Conservation (phyloP, 78 protist genomes). For the Planoprotostelium fungivorum region DNA sequence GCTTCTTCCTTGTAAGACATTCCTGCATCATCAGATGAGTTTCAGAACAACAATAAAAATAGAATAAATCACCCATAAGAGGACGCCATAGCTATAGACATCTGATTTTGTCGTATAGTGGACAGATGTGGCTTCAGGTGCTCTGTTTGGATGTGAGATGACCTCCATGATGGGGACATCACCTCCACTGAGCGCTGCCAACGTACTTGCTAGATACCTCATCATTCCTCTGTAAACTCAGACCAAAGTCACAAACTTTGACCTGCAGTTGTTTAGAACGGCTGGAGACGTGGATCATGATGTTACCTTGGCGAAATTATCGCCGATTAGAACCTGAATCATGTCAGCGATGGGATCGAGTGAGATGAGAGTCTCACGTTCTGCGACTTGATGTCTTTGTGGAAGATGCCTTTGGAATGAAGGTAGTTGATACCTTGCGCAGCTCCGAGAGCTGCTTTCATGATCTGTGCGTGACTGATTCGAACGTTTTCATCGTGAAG, state of each 20-base stretch:
- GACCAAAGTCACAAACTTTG: background rate
- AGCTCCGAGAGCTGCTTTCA: background rate
- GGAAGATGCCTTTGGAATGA: background rate
- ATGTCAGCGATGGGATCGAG: background rate
- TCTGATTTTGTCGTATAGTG: background rate
- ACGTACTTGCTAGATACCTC: background rate
- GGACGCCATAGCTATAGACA: background rate
- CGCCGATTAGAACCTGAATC: background rate
- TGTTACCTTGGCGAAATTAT: background rate
- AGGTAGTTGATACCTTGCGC: background rate
- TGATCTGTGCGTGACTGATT: background rate
- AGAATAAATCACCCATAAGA: background rate
- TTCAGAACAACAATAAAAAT: too few relatives aligned
- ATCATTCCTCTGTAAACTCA: background rate
- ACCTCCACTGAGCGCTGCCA: background rate
- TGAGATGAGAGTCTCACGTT: background rate
- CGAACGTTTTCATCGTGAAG: background rate
- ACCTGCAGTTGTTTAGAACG: too few relatives aligned
- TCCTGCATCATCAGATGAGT: background rate
- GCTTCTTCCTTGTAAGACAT: background rate
- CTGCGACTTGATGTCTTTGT: background rate
- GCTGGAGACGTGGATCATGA: too few relatives aligned
- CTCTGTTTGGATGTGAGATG: background rate
- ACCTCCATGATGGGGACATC: background rate
- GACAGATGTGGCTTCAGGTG: background rate